Evolutionary conservation across 441 rosid genomes (phyloP), one percentile per base, ranked within the genome.

Genomic region (Populus hybrid): DNA sequence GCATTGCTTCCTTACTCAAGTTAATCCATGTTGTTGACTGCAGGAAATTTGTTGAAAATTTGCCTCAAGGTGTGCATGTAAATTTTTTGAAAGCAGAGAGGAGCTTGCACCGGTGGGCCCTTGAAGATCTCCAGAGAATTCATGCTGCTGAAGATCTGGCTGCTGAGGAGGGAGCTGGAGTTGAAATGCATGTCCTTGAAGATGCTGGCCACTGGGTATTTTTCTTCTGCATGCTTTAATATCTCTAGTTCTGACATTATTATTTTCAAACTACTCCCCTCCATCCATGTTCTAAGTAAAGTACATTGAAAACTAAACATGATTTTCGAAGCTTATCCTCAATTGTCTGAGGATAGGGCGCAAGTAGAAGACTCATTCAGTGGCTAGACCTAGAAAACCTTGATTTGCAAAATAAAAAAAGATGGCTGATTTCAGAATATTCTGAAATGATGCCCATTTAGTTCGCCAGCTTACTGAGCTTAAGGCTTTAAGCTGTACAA

Each of bases 101-200:
- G 84, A 95, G 99, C 82, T 88, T 95, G 86, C 99, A 95, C 79
- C 88, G 97, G 61, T 95, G 99, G 99, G 98, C 99, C 59, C 86
- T 95, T 19, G 87, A 90, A 89, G 99, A 95, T 85, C 90, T 95
- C 74, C 96, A 89, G 80, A 83, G 99, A 67, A 95, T 95, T 77
- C 99, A 91, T 35, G 38, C 38, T 35, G 38, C 38, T 5, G 38
- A 35, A 7, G 38, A 35, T 35, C 38, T 35, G 38, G 38, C 38
- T 35, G 38, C 38, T 6, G 38, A 35, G 38, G 38, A 35, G 38
- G 38, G 38, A 35, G 38, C 7, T 35, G 38, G 38, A 35, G 38
- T 35, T 35, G 38, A 35, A 35, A 35, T 35, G 38, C 38, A 35
- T 35, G 38, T 35, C 38, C 38, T 35, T 35, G 38, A 35, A 35